A percentile compares a stretch with the other conserved stretches of the same genome.
Conservation (phyloP, 192 early-diverging fungal genomes). For the Chytriomyces sp. region DNA sequence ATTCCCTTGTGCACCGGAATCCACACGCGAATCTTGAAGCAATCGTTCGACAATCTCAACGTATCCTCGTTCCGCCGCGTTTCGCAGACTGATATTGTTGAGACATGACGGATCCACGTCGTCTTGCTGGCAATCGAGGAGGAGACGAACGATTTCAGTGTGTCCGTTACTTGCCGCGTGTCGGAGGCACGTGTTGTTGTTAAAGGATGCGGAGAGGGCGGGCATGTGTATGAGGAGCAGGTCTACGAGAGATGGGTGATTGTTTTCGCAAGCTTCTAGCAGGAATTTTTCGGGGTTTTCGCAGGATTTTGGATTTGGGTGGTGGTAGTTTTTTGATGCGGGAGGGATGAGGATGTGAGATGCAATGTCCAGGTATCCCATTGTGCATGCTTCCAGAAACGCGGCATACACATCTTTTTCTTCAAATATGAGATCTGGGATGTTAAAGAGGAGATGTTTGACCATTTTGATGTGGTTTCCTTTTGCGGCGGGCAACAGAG, state of each 20-base stretch:
- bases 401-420: neutral
- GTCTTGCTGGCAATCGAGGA: neutral
- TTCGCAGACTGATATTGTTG: neutral
- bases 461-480: conserved; percentile 8
- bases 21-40: conserved; percentile 16
- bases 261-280: conserved; percentile 3
- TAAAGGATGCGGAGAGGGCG: neutral
- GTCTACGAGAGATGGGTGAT: conserved; percentile 15
- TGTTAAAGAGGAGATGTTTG: neutral
- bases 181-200: conserved; percentile 8
- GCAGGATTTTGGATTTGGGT: neutral
- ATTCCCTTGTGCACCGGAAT: conserved; percentile 23
- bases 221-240: neutral
- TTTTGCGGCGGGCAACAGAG: neutral
- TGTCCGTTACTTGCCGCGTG: conserved; percentile 7
- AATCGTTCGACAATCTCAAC: conserved; percentile 19
- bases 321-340: no score
- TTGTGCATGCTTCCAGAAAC: neutral
- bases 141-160: neutral
- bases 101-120: neutral
- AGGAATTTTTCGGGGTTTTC: neutral
- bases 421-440: neutral
- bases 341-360: conserved; percentile 9
- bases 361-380: conserved; percentile 3
- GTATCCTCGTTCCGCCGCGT: conserved; percentile 19